Evolutionary conservation across 768 basidiomycete genomes (phyloP).

Genomic region (Serendipita sp.): DNA sequence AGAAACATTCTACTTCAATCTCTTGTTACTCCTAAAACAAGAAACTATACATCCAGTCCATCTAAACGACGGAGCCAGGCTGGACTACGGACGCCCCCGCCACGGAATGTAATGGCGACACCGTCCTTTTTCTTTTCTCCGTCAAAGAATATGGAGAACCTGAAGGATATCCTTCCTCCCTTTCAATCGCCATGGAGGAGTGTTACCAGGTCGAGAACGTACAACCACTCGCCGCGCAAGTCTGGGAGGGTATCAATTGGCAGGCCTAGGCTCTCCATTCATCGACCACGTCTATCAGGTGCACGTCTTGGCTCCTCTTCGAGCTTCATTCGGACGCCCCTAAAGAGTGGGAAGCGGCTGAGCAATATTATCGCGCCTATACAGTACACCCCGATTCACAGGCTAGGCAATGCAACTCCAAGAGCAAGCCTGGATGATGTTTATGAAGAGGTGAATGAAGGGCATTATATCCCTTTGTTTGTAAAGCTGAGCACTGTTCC

Average conservation of each 20-base stretch:
- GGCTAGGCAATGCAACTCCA: background rate
- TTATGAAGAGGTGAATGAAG: conserved; percentile 1
- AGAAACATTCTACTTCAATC: too few species aligned
- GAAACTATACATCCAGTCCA: too few species aligned
- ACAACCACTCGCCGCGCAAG: background rate
- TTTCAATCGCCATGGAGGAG: conserved; percentile 3
- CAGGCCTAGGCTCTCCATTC: background rate
- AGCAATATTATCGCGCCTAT: background rate
- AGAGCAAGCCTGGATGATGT: conserved; percentile 4
- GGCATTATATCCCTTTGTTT: background rate
- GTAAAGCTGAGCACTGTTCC: background rate
- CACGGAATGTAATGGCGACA: background rate
- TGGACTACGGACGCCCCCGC: background rate
- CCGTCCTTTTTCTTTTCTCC: background rate
- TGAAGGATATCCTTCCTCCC: conserved; percentile 1
- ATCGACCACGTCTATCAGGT: background rate
- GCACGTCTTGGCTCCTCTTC: background rate
- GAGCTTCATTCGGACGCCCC: background rate
- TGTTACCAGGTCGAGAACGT: background rate
- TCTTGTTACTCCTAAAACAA: too few species aligned
- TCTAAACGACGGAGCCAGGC: too few species aligned
- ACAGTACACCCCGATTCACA: background rate
- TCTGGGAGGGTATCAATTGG: background rate
- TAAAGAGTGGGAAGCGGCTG: background rate
- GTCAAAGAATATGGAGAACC: background rate